A percentile compares a stretch with the other conserved stretches of the same genome.
Conservation (phyloP, 768 basidiomycete species). For the Amylocystis lapponica region DNA sequence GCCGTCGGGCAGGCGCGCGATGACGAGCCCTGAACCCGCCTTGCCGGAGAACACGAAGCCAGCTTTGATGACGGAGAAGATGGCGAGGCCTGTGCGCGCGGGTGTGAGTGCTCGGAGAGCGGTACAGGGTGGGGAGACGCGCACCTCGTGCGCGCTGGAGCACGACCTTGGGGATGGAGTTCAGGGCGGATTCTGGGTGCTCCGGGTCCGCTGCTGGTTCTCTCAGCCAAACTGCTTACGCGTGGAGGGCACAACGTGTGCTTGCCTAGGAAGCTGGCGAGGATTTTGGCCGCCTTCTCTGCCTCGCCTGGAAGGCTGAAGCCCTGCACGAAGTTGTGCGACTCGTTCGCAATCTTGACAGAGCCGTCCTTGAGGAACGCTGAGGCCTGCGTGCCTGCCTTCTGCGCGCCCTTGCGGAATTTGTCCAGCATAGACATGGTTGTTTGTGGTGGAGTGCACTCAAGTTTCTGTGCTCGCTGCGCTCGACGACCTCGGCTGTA, state of each 20-base stretch:
- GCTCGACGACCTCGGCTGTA: too few species aligned
- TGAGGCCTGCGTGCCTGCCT: slow-evolving; percentile 76
- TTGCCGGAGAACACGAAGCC: slow-evolving; percentile 96
- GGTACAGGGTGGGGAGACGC: slow-evolving; percentile 7
- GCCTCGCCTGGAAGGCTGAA: slow-evolving; percentile 91
- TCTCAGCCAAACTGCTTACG: too few species aligned
- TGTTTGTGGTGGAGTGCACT: neutral
- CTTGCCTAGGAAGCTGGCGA: slow-evolving; percentile 86
- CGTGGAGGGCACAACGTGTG: too few species aligned
- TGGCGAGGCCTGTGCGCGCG: slow-evolving; percentile 64
- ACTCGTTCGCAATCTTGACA: slow-evolving; percentile 66
- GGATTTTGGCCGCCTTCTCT: slow-evolving; percentile 89
- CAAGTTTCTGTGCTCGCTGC: neutral
- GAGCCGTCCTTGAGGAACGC: slow-evolving; percentile 66
- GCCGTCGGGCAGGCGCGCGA: slow-evolving; percentile 89
- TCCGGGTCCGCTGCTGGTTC: slow-evolving; percentile 79
- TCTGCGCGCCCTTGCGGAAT: slow-evolving; percentile 73
- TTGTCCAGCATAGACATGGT: slow-evolving; percentile 69
- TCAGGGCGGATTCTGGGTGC: slow-evolving; percentile 85
- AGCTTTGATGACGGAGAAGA: slow-evolving; percentile 91
- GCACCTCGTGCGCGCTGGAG: slow-evolving; percentile 83
- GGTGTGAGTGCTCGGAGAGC: neutral
- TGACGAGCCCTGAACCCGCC: slow-evolving; percentile 89
- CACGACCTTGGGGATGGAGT: slow-evolving; percentile 90
- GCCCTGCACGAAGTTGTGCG: slow-evolving; percentile 72